A percentile compares a stretch with the other conserved stretches of the same genome.
These are phyloP conservation scores for Aspergillus saccharolyticus DNA, from an alignment of 495 filamentous ascomycete species.

Conservation along the genomic window DNA sequence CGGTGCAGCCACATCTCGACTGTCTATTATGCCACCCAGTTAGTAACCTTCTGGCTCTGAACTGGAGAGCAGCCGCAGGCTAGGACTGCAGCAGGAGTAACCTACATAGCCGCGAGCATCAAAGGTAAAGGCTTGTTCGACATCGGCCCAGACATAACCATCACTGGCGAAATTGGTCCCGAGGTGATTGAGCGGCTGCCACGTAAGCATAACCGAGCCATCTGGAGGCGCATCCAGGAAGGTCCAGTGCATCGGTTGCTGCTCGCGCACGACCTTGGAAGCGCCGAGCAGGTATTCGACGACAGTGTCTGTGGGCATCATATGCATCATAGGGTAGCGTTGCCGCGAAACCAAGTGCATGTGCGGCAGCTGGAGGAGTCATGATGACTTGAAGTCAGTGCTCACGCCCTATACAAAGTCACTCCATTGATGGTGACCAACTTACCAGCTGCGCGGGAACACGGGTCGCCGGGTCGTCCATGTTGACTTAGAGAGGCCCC, in stretches of 20 bases:
- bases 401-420: slow-evolving; percentile 9
- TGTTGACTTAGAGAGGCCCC: slow-evolving; percentile 30
- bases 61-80: background rate
- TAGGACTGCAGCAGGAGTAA: background rate
- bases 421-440: slow-evolving; percentile 3
- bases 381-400: background rate
- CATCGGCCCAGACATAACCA: slow-evolving; percentile 83
- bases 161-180: slow-evolving; percentile 75
- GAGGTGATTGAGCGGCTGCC: slow-evolving; percentile 70
- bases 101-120: slow-evolving; percentile 75
- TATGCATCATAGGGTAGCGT: slow-evolving; percentile 62
- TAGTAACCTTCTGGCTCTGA: background rate
- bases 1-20: slow-evolving; percentile 83
- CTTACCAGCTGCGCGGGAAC: slow-evolving; percentile 59
- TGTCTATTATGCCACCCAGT: slow-evolving; percentile 33
- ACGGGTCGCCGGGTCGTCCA: slow-evolving; percentile 62
- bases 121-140: slow-evolving; percentile 64
- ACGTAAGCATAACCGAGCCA: slow-evolving; percentile 75
- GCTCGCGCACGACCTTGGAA: slow-evolving; percentile 70
- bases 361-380: slow-evolving; percentile 61
- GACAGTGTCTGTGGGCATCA: slow-evolving; percentile 62
- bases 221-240: slow-evolving; percentile 78
- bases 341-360: slow-evolving; percentile 79
- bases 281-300: slow-evolving; percentile 73
- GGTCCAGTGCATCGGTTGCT: slow-evolving; percentile 81